Percentiles rank a stretch among this genome's conserved stretches.
Conservation (phyloP, 1,139 yeast genomes). For the Blastobotrys capitulatus region DNA sequence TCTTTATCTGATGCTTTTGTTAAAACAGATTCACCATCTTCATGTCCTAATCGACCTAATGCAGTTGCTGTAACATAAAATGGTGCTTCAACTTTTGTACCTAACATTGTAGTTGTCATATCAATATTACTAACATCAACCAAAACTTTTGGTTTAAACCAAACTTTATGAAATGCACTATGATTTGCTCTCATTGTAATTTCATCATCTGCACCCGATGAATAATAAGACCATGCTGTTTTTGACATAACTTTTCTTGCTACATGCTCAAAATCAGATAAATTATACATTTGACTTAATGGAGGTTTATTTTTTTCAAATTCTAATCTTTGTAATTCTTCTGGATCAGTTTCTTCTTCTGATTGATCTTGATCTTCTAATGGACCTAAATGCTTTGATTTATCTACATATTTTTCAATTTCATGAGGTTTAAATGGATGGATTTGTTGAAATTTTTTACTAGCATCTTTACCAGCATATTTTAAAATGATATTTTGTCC, state of each 20-base stretch:
- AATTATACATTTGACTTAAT: conserved; percentile 59
- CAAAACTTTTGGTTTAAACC: conserved; percentile 75
- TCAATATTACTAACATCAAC: conserved; percentile 64
- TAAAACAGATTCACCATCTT: conserved; percentile 49
- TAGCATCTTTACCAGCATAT: conserved; percentile 90
- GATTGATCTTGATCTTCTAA: conserved; percentile 24
- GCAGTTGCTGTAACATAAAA: conserved; percentile 58
- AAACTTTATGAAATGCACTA: conserved; percentile 76
- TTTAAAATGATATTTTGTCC: conserved; percentile 67
- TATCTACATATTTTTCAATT: conserved; percentile 47
- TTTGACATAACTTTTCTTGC: conserved; percentile 73
- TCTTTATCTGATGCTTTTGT: conserved; percentile 46
- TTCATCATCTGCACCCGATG: conserved; percentile 92
- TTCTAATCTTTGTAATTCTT: conserved; percentile 32
- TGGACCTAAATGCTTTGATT: conserved; percentile 43
- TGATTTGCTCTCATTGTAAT: conserved; percentile 85
- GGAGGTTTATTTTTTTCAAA: conserved; percentile 52
- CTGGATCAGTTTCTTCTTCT: conserved; percentile 32
- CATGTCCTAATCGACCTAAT: conserved; percentile 50
- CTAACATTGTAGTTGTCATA: conserved; percentile 49
- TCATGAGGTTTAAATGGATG: conserved; percentile 69
- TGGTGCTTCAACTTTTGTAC: conserved; percentile 42
- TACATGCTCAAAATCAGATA: conserved; percentile 76
- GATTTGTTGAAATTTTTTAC: conserved; percentile 76
- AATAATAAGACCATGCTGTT: conserved; percentile 87